Percentiles rank a stretch among this genome's conserved stretches.
Conservation (phyloP, 1,284 basidiomycete genomes). For the Peniophora sp. region DNA sequence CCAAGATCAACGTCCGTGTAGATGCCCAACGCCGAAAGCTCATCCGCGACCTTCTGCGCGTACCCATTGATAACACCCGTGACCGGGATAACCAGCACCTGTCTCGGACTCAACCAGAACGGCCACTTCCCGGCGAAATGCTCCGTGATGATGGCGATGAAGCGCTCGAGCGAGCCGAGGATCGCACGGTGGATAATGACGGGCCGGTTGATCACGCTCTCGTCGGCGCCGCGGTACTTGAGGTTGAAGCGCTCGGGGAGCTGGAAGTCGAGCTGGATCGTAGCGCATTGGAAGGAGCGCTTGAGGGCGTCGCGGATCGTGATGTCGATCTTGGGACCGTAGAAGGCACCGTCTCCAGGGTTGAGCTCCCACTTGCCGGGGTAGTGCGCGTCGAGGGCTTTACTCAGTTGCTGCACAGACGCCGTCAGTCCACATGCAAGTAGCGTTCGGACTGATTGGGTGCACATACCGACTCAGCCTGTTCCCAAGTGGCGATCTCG, state of each 20-base stretch:
- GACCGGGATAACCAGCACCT: constrained; percentile 92
- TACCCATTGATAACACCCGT: constrained; percentile 69
- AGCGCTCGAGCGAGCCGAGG: constrained; percentile 89
- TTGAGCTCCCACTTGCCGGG: constrained; percentile 92
- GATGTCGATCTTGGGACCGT: constrained; percentile 97
- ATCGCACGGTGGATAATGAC: constrained; percentile 99
- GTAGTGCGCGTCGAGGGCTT: constrained; percentile 82
- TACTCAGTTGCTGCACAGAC: constrained; percentile 62
- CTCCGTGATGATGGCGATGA: constrained; percentile 96
- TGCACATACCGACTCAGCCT: constrained; percentile 66
- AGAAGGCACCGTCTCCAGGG: constrained; percentile 96
- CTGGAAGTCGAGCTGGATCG: constrained; percentile 99
- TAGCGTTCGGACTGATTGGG: no score
- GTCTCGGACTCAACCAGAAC: constrained; percentile 96
- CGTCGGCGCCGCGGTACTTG: constrained; percentile 78
- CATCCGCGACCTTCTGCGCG: constrained; percentile 71
- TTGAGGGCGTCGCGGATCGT: constrained; percentile 90
- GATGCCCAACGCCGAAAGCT: constrained; percentile 66
- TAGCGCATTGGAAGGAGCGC: constrained; percentile 96
- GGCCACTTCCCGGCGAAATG: constrained; percentile 99
- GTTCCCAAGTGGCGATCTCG: constrained; percentile 83
- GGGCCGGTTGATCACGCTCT: constrained; percentile 61
- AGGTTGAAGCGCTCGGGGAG: constrained; percentile 97
- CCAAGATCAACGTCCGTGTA: constrained; percentile 91
- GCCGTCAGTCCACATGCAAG: neutral